Conservation (phyloP, 2,329 filamentous ascomycete species). For the Scedosporium boydii region DNA sequence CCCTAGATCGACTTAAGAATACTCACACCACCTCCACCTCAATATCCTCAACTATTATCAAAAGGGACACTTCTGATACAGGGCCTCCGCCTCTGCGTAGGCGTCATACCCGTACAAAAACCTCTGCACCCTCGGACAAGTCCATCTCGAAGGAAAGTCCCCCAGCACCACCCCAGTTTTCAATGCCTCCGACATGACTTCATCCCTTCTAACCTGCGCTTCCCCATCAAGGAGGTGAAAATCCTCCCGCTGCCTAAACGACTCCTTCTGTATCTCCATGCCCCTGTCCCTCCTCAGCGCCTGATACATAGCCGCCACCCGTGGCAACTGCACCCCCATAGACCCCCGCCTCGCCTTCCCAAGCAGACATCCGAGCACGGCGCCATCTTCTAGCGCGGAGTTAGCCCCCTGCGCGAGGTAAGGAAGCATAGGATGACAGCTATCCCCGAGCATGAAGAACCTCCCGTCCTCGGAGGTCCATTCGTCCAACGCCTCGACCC, state of each 20-base stretch:
- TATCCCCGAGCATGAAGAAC: constrained; percentile 36
- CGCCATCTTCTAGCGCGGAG: constrained; percentile 58
- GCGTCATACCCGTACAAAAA: constrained; percentile 13
- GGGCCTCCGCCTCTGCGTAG: constrained; percentile 12
- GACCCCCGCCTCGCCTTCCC: constrained; percentile 6
- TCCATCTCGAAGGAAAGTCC: constrained; percentile 12
- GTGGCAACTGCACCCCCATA: constrained; percentile 6
- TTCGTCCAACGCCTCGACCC: neutral
- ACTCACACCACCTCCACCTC: neutral
- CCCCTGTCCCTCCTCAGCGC: constrained; percentile 10
- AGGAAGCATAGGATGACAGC: constrained; percentile 56
- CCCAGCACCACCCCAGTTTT: neutral
- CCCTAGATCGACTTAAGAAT: neutral
- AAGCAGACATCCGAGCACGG: constrained; percentile 41
- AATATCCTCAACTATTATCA: neutral
- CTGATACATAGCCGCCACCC: constrained; percentile 11
- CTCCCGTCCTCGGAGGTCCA: neutral
- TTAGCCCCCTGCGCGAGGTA: constrained; percentile 59
- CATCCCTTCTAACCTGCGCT: constrained; percentile 9
- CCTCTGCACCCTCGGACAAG: constrained; percentile 10
- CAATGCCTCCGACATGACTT: constrained; percentile 9
- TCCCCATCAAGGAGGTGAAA: constrained; percentile 12
- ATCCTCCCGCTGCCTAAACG: constrained; percentile 11
- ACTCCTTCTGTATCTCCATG: constrained; percentile 11
- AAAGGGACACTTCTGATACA: constrained; percentile 13